Conservation (phyloP, 441 rosid genomes). For the Theobroma grandiflorum region DNA sequence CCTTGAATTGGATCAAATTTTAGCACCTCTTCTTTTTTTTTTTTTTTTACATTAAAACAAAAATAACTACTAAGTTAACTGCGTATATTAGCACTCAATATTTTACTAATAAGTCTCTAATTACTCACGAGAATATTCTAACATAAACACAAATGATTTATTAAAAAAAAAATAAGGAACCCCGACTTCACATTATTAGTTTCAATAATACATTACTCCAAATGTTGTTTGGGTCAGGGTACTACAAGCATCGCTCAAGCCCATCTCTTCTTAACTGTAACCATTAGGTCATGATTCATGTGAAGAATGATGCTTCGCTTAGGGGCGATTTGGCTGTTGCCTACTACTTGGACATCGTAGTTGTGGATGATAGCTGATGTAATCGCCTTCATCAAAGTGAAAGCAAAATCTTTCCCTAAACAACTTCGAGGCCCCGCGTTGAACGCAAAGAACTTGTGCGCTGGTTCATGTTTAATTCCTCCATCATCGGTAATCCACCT, state of each 20-base stretch:
- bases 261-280: not conserved
- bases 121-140: too few species aligned
- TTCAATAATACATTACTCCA: too few species aligned
- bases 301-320: constrained; percentile 13
- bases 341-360: constrained; percentile 9
- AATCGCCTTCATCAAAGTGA: constrained; percentile 21
- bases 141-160: too few species aligned
- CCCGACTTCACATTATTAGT: too few species aligned
- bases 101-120: too few species aligned
- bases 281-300: constrained; percentile 20
- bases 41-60: too few species aligned
- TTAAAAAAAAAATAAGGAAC: too few species aligned
- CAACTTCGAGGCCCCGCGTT: constrained; percentile 33
- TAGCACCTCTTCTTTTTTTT: too few species aligned
- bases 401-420: constrained; percentile 28
- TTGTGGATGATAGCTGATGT: constrained; percentile 18
- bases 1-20: too few species aligned
- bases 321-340: constrained; percentile 9
- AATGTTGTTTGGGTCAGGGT: too few species aligned
- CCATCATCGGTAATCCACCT: constrained; percentile 30
- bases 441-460: constrained; percentile 26
- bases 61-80: too few species aligned
- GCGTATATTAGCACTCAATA: too few species aligned
- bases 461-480: constrained; percentile 23
- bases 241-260: not conserved